Evolutionary conservation across 768 basidiomycete genomes (phyloP).

Genomic region (Macrolepiota fuliginosa): DNA sequence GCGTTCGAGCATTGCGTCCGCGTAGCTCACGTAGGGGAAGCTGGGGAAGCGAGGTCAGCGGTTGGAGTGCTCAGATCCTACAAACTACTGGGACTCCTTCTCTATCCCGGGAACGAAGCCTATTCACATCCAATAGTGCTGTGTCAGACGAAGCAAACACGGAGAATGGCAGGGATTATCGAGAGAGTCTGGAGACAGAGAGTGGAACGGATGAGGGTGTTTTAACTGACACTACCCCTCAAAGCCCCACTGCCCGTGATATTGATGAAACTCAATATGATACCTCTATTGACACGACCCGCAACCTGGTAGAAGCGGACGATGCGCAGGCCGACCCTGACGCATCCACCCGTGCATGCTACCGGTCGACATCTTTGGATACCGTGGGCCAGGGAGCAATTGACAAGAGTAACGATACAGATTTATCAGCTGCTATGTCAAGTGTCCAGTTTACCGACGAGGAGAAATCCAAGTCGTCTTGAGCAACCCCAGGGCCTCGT

Average conservation of each 20-base stretch:
- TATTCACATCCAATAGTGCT: conserved; percentile 60
- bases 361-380: conserved; percentile 12
- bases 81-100: conserved; percentile 44
- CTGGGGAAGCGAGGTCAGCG: conserved; percentile 88
- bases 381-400: conserved; percentile 8
- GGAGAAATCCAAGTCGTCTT: not conserved
- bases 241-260: not conserved
- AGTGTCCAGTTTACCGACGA: not conserved
- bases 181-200: not conserved
- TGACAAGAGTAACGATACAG: not conserved
- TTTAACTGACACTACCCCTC: not conserved
- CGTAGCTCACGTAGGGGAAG: conserved; percentile 84
- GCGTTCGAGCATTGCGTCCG: conserved; percentile 85
- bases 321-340: not conserved
- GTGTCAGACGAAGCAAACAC: conserved; percentile 55
- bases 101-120: conserved; percentile 49
- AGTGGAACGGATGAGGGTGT: conserved; percentile 3
- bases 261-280: not conserved
- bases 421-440: conserved; percentile 6
- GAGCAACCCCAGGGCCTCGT: not conserved
- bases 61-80: conserved; percentile 79
- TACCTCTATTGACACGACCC: not conserved
- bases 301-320: not conserved
- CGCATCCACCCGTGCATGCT: not conserved
- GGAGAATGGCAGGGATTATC: conserved; percentile 36